Percentiles rank a stretch among this genome's conserved stretches.
Conservation (phyloP, 208 protist species). For the Trypanosoma melophagium region DNA sequence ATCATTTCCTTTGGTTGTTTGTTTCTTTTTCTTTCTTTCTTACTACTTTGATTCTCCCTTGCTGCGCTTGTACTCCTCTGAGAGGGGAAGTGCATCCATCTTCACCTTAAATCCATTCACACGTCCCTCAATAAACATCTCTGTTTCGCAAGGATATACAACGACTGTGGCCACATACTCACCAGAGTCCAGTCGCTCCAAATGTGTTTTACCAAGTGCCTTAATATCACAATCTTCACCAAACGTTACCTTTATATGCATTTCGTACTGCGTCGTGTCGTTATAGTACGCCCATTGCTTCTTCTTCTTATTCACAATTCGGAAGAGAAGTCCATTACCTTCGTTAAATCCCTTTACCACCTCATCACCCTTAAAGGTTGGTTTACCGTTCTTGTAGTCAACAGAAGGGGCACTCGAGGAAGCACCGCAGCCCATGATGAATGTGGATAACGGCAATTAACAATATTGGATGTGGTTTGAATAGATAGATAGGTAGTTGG, state of each 20-base stretch:
- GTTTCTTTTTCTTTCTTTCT: not conserved
- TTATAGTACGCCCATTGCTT: conserved; percentile 90
- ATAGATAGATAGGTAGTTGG: no score
- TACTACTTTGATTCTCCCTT: conserved; percentile 14
- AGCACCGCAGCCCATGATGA: conserved; percentile 78
- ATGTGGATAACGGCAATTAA: not conserved
- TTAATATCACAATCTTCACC: conserved; percentile 73
- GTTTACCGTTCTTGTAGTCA: conserved; percentile 66
- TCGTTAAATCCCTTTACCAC: conserved; percentile 72
- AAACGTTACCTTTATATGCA: conserved; percentile 71
- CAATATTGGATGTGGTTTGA: no score
- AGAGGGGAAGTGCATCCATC: conserved; percentile 71
- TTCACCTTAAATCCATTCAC: conserved; percentile 82
- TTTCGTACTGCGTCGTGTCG: conserved; percentile 78
- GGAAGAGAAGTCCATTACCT: conserved; percentile 83
- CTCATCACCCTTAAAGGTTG: conserved; percentile 69
- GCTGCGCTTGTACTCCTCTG: conserved; percentile 51
- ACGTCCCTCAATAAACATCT: conserved; percentile 80
- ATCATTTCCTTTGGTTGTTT: conserved; percentile 11
- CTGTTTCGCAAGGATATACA: conserved; percentile 74
- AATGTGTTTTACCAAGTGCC: conserved; percentile 65
- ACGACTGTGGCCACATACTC: conserved; percentile 60
- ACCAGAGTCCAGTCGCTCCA: conserved; percentile 57
- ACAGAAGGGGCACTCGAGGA: conserved; percentile 37
- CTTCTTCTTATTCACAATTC: conserved; percentile 79